Evolutionary conservation across 805 yeast species (phyloP).

Genomic region (Cephaloascus albidus): DNA sequence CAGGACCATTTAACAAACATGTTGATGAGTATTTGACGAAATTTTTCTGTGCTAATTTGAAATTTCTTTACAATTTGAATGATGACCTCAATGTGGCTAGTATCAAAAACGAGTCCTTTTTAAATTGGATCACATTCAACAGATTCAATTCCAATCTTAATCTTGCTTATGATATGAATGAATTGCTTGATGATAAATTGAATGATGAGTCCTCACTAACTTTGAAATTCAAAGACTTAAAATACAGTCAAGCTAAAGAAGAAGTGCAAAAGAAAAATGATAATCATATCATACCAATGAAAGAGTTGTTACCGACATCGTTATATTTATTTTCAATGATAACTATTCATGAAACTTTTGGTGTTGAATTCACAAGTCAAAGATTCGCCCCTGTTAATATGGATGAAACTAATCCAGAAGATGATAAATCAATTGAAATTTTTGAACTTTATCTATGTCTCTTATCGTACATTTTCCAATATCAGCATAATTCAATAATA

Average conservation of each 20-base stretch:
- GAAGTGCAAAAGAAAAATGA: not conserved
- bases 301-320: conserved; percentile 2
- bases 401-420: not conserved
- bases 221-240: not conserved
- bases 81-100: conserved; percentile 13
- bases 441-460: conserved; percentile 25
- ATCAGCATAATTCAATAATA: conserved; percentile 19
- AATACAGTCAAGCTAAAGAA: not conserved
- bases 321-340: conserved; percentile 2
- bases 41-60: not conserved
- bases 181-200: not conserved
- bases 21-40: not conserved
- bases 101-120: conserved; percentile 16
- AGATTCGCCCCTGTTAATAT: not conserved
- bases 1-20: too few relatives aligned
- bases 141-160: conserved; percentile 13
- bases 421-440: conserved; percentile 2
- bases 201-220: not conserved
- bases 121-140: conserved; percentile 20
- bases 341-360: conserved; percentile 1
- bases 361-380: conserved; percentile 1
- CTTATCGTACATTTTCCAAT: conserved; percentile 26
- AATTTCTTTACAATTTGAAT: conserved; percentile 8
- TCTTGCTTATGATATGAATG: conserved; percentile 2
- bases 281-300: not conserved